Base-by-base conservation (phyloP, 257 asterid species). In the Primulina tabacum region DNA sequence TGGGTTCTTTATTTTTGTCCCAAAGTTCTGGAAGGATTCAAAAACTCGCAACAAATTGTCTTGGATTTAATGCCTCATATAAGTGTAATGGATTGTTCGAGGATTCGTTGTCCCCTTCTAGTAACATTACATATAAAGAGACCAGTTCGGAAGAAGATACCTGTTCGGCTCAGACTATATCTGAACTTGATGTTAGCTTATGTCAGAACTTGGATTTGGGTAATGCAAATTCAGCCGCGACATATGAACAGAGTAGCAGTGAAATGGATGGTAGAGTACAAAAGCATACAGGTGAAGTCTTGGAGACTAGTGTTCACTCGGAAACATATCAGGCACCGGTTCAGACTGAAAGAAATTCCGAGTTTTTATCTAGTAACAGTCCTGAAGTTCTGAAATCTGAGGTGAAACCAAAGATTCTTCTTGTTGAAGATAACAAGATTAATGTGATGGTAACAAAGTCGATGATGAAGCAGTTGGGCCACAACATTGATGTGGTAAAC, bases 401-500 rank as follows among this genome's bases (percentile, higher is more conserved):
- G 58, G 6, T 30, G 20, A 83, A 80, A 69, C 96, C 94, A 18
- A 92, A 76, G 80, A 92, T 92, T 57, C 97, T 92, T 57, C 92
- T 92, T 4, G 98, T 92, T 62, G 98, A 89, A 66, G 97, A 92
- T 68, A 89, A 73, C 87, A 88, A 86, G 85, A 85, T 88, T 11
- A 90, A 87, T 60, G 92, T 92, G 72, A 86, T 89, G 91, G 98
- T 89, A 18, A 79, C 97, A 1, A 83, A 79, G 66, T 85, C 94
- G 14, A 88, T 92, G 96, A 86, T 85, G 98, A 87, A 86, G 78
- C 95, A 80, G 78, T 77, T 92, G 55, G 98, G 98, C 40, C 90
- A 89, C 65, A 64, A 40, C 65, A 80, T 89, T 28, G 88, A 82
- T 28, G 87, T 92, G 3, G 98, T 85, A 65, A 64, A 73, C 26